Base-by-base conservation (phyloP, 495 filamentous ascomycete species). In the Tricharina praecox region DNA sequence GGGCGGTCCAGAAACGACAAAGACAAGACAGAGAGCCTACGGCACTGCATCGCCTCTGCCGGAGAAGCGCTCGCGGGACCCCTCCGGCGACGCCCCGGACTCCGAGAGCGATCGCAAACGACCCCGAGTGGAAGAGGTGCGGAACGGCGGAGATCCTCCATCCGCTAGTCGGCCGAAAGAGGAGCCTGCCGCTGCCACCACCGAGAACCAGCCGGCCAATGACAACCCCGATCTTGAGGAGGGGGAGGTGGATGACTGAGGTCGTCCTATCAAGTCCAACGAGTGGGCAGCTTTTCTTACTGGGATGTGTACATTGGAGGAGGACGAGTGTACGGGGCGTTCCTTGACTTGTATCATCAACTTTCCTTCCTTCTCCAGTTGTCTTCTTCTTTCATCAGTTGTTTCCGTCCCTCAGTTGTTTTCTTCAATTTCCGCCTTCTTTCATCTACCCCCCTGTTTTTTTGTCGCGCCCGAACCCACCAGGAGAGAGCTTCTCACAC, bases 21-120 rank as follows among this genome's bases (percentile, higher is more conserved):
- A 52, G 67, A 73, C 32, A 53, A 70, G 50, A 55, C 68, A 39
- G 54, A 64, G 44, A 61, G 64, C 24, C n/a, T 25, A 46, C 30
- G 45, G 46, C 23, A 23, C 48, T 48, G 43, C 51, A 13, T 59
- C 55, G n/a, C 56, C 56, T 10, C 16, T 36, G 15, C 44, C 44
- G 36, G 39, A 50, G 48, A 58, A 53, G 49, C 47, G 55, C 50
- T 20, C 38, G 39, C 25, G 56, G 45, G 45, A 48, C 15, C n/a
- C n/a, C n/a, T 25, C 43, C 5, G 15, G 24, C 30, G 24, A 37
- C 23, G 23, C 16, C 8, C 23, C 5, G 28, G 23, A 44, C 40
- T 13, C 16, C 9, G 19, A 35, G 3, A 21, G n/a, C 5, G 35
- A 38, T 19, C 19, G 33, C 9, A 48, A 39, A 26, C 30, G 45